A percentile compares a stretch with the other conserved stretches of the same genome.
These are phyloP conservation scores for Chloranthus sessilifolius DNA, from an alignment of 164 flowering plant species.

Conservation along the genomic window DNA sequence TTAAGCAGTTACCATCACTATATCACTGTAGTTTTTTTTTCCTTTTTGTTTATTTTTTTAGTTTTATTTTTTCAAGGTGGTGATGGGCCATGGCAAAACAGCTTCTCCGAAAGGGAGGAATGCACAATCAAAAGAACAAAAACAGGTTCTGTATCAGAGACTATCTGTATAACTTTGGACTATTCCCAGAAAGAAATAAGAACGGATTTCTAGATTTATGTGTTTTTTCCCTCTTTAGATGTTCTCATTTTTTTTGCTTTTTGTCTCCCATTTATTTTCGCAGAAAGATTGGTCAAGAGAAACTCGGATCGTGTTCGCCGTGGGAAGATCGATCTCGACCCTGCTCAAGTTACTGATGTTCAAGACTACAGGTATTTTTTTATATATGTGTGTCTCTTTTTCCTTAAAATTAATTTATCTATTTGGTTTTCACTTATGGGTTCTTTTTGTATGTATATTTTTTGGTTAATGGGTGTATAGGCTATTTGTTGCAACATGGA, in stretches of 20 bases:
- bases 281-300: slow-evolving; percentile 60
- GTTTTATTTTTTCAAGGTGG: slow-evolving; percentile 38
- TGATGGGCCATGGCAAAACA: slow-evolving; percentile 76
- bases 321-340: slow-evolving; percentile 62
- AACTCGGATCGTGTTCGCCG: slow-evolving; percentile 50
- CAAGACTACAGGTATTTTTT: slow-evolving; percentile 62
- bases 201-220: neutral
- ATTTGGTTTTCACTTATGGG: too few relatives aligned
- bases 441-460: too few relatives aligned
- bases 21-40: too few relatives aligned
- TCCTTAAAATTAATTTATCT: too few relatives aligned
- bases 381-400: too few relatives aligned
- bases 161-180: slow-evolving; percentile 34
- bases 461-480: slow-evolving; percentile 41
- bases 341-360: slow-evolving; percentile 66
- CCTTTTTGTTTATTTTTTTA: slow-evolving; percentile 13
- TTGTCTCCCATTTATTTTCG: slow-evolving; percentile 8
- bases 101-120: slow-evolving; percentile 54
- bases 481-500: slow-evolving; percentile 96
- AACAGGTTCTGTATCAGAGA: slow-evolving; percentile 69
- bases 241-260: slow-evolving; percentile 2
- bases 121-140: slow-evolving; percentile 90
- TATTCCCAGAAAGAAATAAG: too few relatives aligned
- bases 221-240: neutral
- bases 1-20: slow-evolving; percentile 7